phyloP scores from a whole-genome alignment of 805 yeast genomes.

The Yamadazyma akitaensis region DNA sequence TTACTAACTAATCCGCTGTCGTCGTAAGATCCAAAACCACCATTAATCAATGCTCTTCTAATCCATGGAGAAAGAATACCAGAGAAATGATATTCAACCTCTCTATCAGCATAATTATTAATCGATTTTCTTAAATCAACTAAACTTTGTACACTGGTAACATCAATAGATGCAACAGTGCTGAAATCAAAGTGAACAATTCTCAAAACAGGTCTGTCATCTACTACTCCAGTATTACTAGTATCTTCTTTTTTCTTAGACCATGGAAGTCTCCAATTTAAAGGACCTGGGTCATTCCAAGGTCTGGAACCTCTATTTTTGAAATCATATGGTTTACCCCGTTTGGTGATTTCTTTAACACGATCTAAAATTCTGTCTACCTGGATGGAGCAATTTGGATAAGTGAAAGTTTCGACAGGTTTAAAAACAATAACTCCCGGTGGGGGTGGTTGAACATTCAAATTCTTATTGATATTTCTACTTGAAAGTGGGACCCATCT shows the following conservation, averaged over 20 bases:
- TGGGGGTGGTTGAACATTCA: slow-evolving; percentile 73
- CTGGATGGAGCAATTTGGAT: slow-evolving; percentile 76
- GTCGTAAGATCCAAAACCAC: slow-evolving; percentile 69
- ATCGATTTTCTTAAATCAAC: slow-evolving; percentile 73
- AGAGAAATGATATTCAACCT: slow-evolving; percentile 85
- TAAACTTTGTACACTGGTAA: slow-evolving; percentile 75
- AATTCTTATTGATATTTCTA: slow-evolving; percentile 50
- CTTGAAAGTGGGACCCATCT: slow-evolving; percentile 66
- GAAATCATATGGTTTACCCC: slow-evolving; percentile 47
- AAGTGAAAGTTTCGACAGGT: slow-evolving; percentile 76
- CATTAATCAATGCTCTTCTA: slow-evolving; percentile 66
- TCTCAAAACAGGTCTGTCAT: slow-evolving; percentile 63
- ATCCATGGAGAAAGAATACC: slow-evolving; percentile 88
- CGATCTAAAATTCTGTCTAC: slow-evolving; percentile 66
- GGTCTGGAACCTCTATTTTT: slow-evolving; percentile 61
- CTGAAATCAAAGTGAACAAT: slow-evolving; percentile 80
- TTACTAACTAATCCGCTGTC: slow-evolving; percentile 39
- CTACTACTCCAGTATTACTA: slow-evolving; percentile 15
- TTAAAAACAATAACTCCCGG: slow-evolving; percentile 87
- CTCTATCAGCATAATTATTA: slow-evolving; percentile 71
- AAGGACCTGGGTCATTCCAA: slow-evolving; percentile 87
- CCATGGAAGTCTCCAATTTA: slow-evolving; percentile 35
- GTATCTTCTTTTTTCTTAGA: slow-evolving; percentile 12
- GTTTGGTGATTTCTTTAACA: slow-evolving; percentile 56
- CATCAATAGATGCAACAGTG: slow-evolving; percentile 69